Conservation (phyloP, 2,329 filamentous ascomycete species). For the Diaporthe capsici region DNA sequence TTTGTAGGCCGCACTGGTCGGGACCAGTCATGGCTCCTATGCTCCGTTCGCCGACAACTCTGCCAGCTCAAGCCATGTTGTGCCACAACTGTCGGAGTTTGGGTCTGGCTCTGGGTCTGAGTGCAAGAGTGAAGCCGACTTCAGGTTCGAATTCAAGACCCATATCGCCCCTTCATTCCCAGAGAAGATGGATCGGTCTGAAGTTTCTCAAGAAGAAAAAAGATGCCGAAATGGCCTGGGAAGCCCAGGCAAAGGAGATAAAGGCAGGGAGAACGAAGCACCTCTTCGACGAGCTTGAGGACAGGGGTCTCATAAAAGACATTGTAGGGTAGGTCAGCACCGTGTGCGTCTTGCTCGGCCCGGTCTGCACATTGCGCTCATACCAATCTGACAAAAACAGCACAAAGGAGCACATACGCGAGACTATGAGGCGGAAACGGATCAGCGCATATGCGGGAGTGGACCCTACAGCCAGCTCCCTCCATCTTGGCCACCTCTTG, state of each 20-base stretch:
- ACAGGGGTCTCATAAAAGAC: slow-evolving; percentile 81
- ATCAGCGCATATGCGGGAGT: slow-evolving; percentile 85
- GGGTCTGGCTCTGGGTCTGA: not conserved
- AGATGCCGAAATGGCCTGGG: slow-evolving; percentile 63
- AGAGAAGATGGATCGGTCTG: slow-evolving; percentile 55
- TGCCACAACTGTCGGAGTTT: slow-evolving; percentile 32
- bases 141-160: not conserved
- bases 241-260: slow-evolving; percentile 61
- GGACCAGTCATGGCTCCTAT: slow-evolving; percentile 48
- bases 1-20: not conserved
- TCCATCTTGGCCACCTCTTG: slow-evolving; percentile 85
- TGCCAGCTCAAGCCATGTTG: slow-evolving; percentile 35
- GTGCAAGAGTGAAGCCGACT: not conserved
- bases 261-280: slow-evolving; percentile 63
- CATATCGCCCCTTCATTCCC: slow-evolving; percentile 32
- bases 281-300: slow-evolving; percentile 76
- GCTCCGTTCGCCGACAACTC: slow-evolving; percentile 45
- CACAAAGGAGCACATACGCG: slow-evolving; percentile 64
- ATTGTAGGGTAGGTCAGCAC: slow-evolving; percentile 74
- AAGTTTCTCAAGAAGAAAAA: slow-evolving; percentile 61
- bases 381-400: slow-evolving; percentile 36
- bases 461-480: slow-evolving; percentile 83
- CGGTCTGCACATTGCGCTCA: not conserved
- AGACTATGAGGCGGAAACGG: slow-evolving; percentile 74
- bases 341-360: not conserved